Evolutionary conservation across 805 yeast genomes (phyloP).

Genomic region (Grigorovia yakushimaensis): DNA sequence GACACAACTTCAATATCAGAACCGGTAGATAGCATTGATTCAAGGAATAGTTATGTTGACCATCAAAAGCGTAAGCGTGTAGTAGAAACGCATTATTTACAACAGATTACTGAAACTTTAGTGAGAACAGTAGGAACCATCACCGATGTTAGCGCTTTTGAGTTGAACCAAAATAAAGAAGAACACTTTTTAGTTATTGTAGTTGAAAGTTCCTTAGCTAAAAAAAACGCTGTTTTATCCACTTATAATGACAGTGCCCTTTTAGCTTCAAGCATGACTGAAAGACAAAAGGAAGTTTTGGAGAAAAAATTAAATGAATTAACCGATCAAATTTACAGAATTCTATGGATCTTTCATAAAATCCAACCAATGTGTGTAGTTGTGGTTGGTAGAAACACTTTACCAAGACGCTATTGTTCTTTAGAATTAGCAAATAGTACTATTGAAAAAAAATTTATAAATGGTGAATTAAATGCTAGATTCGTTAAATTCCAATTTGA

Average conservation of each 20-base stretch:
- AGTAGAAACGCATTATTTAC: conserved; percentile 55
- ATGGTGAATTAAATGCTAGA: conserved; percentile 69
- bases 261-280: conserved; percentile 3
- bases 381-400: conserved; percentile 66
- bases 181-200: conserved; percentile 80
- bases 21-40: background rate
- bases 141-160: conserved; percentile 87
- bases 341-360: conserved; percentile 45
- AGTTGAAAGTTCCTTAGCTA: conserved; percentile 59
- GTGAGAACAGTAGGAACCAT: conserved; percentile 74
- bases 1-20: background rate
- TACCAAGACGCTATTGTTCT: conserved; percentile 69
- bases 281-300: conserved; percentile 11
- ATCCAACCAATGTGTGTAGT: conserved; percentile 74
- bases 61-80: conserved; percentile 12
- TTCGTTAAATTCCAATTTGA: conserved; percentile 60
- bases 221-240: background rate
- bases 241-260: background rate
- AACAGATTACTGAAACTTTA: conserved; percentile 76
- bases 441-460: conserved; percentile 68
- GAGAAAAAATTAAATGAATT: conserved; percentile 26
- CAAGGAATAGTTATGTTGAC: background rate
- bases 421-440: conserved; percentile 85
- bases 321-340: conserved; percentile 28
- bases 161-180: conserved; percentile 35